Conservation (phyloP, 1,139 yeast species). For the Protomyces macrosporus region DNA sequence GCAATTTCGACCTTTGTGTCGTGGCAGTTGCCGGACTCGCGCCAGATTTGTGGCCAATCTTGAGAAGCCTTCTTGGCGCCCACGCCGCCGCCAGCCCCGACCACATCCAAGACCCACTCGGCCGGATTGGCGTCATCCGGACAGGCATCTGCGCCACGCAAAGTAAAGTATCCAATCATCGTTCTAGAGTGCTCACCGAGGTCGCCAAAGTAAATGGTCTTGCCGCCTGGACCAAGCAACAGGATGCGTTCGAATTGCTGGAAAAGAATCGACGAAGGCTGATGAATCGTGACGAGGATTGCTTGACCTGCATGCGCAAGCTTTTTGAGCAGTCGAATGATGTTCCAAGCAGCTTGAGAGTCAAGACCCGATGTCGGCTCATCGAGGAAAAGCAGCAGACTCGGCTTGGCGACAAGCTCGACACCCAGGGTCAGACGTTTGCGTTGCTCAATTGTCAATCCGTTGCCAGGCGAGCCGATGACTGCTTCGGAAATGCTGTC, state of each 20-base stretch:
- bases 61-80: conserved; percentile 56
- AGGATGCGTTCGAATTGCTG: conserved; percentile 71
- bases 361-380: conserved; percentile 90
- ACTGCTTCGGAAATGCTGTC: conserved; percentile 71
- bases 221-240: conserved; percentile 67
- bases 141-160: conserved; percentile 59
- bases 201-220: conserved; percentile 75
- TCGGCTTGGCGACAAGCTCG: conserved; percentile 66
- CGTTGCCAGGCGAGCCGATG: conserved; percentile 66
- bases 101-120: conserved; percentile 74
- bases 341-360: conserved; percentile 68
- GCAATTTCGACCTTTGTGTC: conserved; percentile 38
- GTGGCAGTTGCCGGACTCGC: conserved; percentile 49
- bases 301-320: conserved; percentile 63
- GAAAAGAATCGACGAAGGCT: conserved; percentile 49
- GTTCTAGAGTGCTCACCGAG: conserved; percentile 59
- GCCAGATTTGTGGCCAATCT: conserved; percentile 65
- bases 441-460: conserved; percentile 82
- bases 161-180: conserved; percentile 63
- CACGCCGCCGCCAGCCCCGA: conserved; percentile 74
- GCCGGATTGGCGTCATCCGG: conserved; percentile 71
- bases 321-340: conserved; percentile 54
- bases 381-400: conserved; percentile 58
- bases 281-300: conserved; percentile 73
- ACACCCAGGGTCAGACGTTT: conserved; percentile 76